phyloP scores from a whole-genome alignment of 2,329 filamentous ascomycete genomes.

The Polytolypa hystricis region DNA sequence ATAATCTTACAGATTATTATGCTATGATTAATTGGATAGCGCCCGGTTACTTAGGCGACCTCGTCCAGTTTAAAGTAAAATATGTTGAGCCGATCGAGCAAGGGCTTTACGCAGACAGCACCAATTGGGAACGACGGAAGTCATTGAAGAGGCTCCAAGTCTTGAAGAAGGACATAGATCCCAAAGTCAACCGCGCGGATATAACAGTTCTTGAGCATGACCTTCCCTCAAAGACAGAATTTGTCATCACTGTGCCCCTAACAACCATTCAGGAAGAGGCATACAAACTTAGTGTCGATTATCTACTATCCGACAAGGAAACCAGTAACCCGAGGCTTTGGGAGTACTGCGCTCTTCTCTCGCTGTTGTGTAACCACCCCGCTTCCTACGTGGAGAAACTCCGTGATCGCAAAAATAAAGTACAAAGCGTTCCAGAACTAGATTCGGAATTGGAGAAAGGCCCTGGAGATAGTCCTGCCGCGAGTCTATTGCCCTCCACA shows the following conservation, averaged over 20 bases:
- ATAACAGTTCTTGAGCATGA: slow-evolving; percentile 55
- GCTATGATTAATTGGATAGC: slow-evolving; percentile 83
- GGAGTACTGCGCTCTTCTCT: slow-evolving; percentile 44
- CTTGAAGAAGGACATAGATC: slow-evolving; percentile 59
- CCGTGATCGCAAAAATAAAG: slow-evolving; percentile 20
- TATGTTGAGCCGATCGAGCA: slow-evolving; percentile 63
- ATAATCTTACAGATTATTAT: slow-evolving; percentile 74
- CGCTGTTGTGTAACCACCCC: slow-evolving; percentile 50
- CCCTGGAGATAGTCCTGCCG: slow-evolving; percentile 7
- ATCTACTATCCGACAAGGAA: slow-evolving; percentile 22
- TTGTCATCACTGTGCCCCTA: slow-evolving; percentile 63
- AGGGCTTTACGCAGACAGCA: slow-evolving; percentile 59
- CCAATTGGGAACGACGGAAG: slow-evolving; percentile 40
- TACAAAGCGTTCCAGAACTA: slow-evolving; percentile 5
- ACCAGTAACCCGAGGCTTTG: slow-evolving; percentile 37
- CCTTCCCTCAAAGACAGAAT: slow-evolving; percentile 68
- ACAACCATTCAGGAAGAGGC: slow-evolving; percentile 52
- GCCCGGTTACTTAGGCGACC: slow-evolving; percentile 61
- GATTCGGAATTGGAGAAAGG: slow-evolving; percentile 9
- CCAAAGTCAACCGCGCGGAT: slow-evolving; percentile 68
- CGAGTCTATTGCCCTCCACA: slow-evolving; percentile 8
- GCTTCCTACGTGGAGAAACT: slow-evolving; percentile 42
- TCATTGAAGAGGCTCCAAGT: slow-evolving; percentile 58
- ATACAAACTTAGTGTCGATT: slow-evolving; percentile 47
- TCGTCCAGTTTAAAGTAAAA: slow-evolving; percentile 55